phyloP scores from a whole-genome alignment of 78 protist species.

The Dictyostelium citrinum region DNA sequence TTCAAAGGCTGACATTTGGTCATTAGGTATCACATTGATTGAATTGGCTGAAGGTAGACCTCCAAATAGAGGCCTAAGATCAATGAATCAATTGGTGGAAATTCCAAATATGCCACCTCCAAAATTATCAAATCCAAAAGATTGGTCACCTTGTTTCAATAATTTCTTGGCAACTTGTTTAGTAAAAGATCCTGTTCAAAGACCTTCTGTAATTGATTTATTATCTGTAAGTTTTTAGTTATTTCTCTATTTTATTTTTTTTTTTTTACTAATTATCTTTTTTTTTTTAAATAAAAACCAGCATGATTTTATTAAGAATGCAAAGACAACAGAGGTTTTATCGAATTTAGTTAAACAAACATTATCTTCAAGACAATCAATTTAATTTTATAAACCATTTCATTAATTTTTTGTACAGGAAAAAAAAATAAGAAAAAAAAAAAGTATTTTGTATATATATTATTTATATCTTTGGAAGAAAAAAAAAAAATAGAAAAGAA shows the following conservation, averaged over 20 bases:
- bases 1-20: conserved; percentile 81
- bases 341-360: conserved; percentile 13
- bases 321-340: conserved; percentile 46
- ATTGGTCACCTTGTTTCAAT: conserved; percentile 81
- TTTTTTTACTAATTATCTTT: not conserved
- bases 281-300: no score
- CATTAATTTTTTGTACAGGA: not conserved
- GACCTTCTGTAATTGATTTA: conserved; percentile 83
- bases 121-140: conserved; percentile 65
- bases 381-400: not conserved
- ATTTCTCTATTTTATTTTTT: not conserved
- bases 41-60: conserved; percentile 84
- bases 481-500: no score
- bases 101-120: conserved; percentile 87
- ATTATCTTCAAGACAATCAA: not conserved
- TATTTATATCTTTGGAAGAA: no score
- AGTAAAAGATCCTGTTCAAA: conserved; percentile 82
- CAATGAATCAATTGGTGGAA: conserved; percentile 49
- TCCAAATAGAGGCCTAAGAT: conserved; percentile 70
- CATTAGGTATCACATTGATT: conserved; percentile 75
- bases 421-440: not conserved
- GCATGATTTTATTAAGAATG: conserved; percentile 65
- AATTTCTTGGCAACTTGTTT: conserved; percentile 88
- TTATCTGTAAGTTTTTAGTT: not conserved
- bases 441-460: not conserved